Conservation (phyloP, 2,329 filamentous ascomycete species). For the Ascomycota sp. region DNA sequence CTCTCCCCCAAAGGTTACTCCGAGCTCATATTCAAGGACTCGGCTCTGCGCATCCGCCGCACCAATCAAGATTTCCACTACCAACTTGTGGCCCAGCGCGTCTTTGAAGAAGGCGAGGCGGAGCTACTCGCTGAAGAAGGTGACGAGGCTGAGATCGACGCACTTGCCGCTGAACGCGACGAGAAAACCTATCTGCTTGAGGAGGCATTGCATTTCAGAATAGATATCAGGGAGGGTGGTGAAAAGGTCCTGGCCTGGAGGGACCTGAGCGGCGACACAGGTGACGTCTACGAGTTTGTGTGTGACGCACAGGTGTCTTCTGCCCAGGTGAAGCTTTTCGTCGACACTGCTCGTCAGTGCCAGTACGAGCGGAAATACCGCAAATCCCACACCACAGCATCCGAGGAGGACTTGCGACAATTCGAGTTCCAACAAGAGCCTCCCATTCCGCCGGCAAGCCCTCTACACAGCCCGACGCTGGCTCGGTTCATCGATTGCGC, state of each 20-base stretch:
- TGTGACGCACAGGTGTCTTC: conserved; percentile 57
- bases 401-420: conserved; percentile 58
- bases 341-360: conserved; percentile 69
- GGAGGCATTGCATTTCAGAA: conserved; percentile 71
- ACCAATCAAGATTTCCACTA: conserved; percentile 95
- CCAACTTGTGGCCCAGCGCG: conserved; percentile 86
- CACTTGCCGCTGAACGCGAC: conserved; percentile 65
- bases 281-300: conserved; percentile 95
- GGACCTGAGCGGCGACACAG: conserved; percentile 79
- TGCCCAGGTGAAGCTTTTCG: conserved; percentile 59
- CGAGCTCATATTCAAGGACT: conserved; percentile 97
- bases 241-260: conserved; percentile 86
- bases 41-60: conserved; percentile 72
- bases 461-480: conserved; percentile 36
- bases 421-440: conserved; percentile 57
- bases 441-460: conserved; percentile 43
- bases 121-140: conserved; percentile 78
- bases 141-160: conserved; percentile 58
- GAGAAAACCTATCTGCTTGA: conserved; percentile 96
- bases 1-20: conserved; percentile 93
- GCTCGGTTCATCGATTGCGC: conserved; percentile 33
- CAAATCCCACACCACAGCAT: conserved; percentile 58
- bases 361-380: conserved; percentile 96
- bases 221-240: conserved; percentile 58
- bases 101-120: conserved; percentile 93